These are phyloP conservation scores for Aspergillus fijiensis DNA, from an alignment of 2,329 filamentous ascomycete genomes.

Conservation along the genomic window DNA sequence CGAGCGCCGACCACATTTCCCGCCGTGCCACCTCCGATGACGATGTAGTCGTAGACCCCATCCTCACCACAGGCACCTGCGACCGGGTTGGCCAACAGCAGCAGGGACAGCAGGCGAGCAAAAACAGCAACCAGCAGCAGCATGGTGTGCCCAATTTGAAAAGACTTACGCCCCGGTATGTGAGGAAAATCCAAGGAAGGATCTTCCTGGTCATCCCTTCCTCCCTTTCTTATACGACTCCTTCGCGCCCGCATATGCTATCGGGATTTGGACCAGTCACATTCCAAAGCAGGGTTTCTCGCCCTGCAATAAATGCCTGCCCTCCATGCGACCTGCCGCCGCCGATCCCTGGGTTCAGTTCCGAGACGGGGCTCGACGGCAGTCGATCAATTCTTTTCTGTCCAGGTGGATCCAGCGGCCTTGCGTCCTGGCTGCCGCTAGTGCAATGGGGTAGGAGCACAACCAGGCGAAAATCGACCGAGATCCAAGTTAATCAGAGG, in stretches of 20 bases:
- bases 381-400: no score
- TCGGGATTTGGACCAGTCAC: background rate
- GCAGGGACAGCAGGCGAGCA: background rate
- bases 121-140: background rate
- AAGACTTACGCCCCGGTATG: no score
- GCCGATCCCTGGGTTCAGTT: no score
- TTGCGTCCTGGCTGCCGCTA: no score
- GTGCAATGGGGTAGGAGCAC: no score
- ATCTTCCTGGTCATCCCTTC: background rate
- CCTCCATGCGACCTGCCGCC: background rate
- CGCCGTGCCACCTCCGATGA: constrained; percentile 37
- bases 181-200: no score
- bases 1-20: constrained; percentile 37
- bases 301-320: no score
- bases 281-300: background rate
- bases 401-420: no score
- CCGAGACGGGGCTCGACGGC: no score
- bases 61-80: background rate
- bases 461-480: no score
- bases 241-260: background rate
- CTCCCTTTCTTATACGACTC: background rate
- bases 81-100: background rate
- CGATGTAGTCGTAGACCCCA: constrained; percentile 27
- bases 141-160: background rate
- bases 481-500: no score